Evolutionary conservation across 2,329 filamentous ascomycete genomes (phyloP).

Genomic region (Ophiostoma novo-ulmi): DNA sequence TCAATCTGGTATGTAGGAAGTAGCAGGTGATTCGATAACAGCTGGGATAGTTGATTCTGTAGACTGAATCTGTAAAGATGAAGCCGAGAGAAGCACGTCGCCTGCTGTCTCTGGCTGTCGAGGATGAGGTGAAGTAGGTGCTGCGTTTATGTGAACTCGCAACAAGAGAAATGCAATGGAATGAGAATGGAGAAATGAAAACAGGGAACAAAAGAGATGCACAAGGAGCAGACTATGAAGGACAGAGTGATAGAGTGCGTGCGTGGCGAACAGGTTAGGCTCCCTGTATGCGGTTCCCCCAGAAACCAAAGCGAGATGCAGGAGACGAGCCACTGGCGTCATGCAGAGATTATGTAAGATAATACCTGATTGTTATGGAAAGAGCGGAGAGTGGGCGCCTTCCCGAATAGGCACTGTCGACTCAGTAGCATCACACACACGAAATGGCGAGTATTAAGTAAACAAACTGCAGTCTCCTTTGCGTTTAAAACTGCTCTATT

Average conservation of each 20-base stretch:
- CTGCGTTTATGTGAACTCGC: neutral
- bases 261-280: neutral
- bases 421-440: neutral
- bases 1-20: neutral
- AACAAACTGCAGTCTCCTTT: neutral
- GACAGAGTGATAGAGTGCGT: neutral
- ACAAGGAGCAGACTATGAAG: neutral
- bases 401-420: neutral
- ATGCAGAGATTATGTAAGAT: neutral
- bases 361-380: neutral
- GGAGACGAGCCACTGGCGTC: neutral
- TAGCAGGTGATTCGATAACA: neutral
- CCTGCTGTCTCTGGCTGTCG: constrained; percentile 5
- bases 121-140: neutral
- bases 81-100: neutral
- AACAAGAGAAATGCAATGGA: neutral
- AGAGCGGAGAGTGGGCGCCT: neutral
- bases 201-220: neutral
- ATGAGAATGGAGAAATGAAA: neutral
- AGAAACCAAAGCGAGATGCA: constrained; percentile 8
- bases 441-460: neutral
- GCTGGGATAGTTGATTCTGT: too few relatives aligned
- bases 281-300: constrained; percentile 7
- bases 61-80: neutral
- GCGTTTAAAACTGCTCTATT: too few relatives aligned